Conservation (phyloP, 441 rosid species). For the Adansonia gregorii region DNA sequence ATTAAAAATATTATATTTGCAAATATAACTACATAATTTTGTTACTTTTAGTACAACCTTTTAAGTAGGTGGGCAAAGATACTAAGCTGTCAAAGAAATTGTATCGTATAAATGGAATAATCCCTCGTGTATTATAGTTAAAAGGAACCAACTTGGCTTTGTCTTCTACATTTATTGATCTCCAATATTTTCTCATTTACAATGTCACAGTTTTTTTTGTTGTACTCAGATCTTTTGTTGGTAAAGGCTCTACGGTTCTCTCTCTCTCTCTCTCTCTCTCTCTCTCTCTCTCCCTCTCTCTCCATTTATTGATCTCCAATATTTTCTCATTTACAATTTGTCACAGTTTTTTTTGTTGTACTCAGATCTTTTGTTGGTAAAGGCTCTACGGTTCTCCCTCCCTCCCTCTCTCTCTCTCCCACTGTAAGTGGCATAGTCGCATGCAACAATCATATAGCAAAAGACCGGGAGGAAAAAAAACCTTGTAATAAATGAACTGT, state of each 20-base stretch:
- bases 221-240: background rate
- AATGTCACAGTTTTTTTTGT: background rate
- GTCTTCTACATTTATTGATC: constrained; percentile 1
- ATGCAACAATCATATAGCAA: background rate
- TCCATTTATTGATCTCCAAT: no score
- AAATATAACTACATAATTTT: background rate
- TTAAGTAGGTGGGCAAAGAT: background rate
- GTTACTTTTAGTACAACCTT: background rate
- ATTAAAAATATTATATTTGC: background rate
- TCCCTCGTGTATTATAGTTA: background rate
- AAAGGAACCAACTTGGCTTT: background rate
- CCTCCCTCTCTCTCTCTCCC: no score
- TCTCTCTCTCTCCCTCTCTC: no score
- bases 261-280: background rate
- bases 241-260: constrained; percentile 1
- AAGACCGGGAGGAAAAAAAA: background rate
- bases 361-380: background rate
- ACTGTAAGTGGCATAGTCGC: background rate
- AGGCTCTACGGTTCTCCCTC: background rate
- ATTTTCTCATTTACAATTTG: background rate
- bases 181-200: background rate
- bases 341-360: background rate
- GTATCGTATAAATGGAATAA: background rate
- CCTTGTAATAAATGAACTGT: constrained; percentile 21
- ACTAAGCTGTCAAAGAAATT: background rate